These are phyloP conservation scores for Saururus chinensis DNA, from an alignment of 164 flowering plant genomes.

Conservation along the genomic window DNA sequence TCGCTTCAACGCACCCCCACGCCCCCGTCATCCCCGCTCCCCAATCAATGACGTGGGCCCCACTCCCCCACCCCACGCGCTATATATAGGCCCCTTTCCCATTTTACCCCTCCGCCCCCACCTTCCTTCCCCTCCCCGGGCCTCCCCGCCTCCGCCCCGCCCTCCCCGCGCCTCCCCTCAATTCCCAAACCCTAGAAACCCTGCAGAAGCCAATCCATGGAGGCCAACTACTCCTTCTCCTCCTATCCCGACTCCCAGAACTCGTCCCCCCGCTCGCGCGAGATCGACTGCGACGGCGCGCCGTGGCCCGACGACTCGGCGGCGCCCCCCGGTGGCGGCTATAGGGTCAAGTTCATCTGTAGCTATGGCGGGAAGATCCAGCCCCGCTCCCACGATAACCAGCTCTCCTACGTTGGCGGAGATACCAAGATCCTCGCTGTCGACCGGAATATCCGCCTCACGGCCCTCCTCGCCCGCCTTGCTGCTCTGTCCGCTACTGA, in stretches of 20 bases:
- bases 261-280: constrained; percentile 72
- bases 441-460: constrained; percentile 43
- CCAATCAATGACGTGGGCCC: too few relatives aligned
- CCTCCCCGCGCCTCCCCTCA: too few relatives aligned
- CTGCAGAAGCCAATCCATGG: too few relatives aligned
- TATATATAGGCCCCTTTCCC: too few relatives aligned
- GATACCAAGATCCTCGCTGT: constrained; percentile 75
- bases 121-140: too few relatives aligned
- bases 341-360: constrained; percentile 74
- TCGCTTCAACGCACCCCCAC: too few relatives aligned
- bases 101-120: too few relatives aligned
- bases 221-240: constrained; percentile 33
- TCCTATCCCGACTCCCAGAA: constrained; percentile 66
- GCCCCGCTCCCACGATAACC: constrained; percentile 67
- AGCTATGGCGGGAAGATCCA: constrained; percentile 79
- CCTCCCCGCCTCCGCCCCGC: too few relatives aligned
- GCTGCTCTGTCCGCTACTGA: constrained; percentile 27
- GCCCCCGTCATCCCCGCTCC: too few relatives aligned
- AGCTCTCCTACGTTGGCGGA: constrained; percentile 68
- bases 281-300: constrained; percentile 42
- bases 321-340: too few relatives aligned
- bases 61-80: too few relatives aligned
- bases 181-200: too few relatives aligned
- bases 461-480: constrained; percentile 34
- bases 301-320: constrained; percentile 45